Percentiles rank a stretch among this genome's conserved stretches.
Evolutionary conservation across 1,284 basidiomycete species (phyloP).

Genomic region (Caloboletus firmus): DNA sequence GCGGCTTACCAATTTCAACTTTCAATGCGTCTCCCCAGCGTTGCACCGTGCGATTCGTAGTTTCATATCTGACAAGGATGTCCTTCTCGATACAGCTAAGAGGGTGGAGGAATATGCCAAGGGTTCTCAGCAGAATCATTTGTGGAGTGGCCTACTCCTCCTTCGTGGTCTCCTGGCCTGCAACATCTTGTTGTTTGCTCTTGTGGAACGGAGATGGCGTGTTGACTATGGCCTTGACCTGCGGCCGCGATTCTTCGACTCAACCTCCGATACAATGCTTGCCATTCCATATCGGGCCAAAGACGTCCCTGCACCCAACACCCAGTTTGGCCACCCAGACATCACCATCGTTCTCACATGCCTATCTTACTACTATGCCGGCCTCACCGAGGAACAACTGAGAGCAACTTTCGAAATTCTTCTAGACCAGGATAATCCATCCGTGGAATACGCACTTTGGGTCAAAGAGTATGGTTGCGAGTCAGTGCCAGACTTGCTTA

Average conservation of each 20-base stretch:
- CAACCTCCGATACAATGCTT: constrained; percentile 39
- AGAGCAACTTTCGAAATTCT: constrained; percentile 40
- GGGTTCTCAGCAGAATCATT: constrained; percentile 1
- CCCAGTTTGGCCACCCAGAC: constrained; percentile 59
- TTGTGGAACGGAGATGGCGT: constrained; percentile 45
- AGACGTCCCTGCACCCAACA: constrained; percentile 46
- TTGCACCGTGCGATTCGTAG: constrained; percentile 15
- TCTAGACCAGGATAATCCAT: constrained; percentile 43
- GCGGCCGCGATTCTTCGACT: background rate
- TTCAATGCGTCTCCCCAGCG: constrained; percentile 11
- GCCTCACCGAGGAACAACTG: constrained; percentile 41
- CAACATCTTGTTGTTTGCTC: constrained; percentile 40
- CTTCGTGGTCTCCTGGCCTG: constrained; percentile 44
- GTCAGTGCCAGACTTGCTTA: constrained; percentile 31
- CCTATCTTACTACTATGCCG: constrained; percentile 27
- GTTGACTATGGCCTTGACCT: constrained; percentile 48
- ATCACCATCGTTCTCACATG: constrained; percentile 49
- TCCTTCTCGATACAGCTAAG: constrained; percentile 18
- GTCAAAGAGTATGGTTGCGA: constrained; percentile 13
- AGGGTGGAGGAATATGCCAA: constrained; percentile 15
- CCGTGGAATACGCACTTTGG: constrained; percentile 45
- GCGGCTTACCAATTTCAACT: constrained; percentile 13
- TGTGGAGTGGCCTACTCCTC: constrained; percentile 40
- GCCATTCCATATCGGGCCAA: constrained; percentile 36
- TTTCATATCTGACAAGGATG: constrained; percentile 22